Conservation (phyloP, 305 asterid genomes). For the Fraxinus angustifolia region DNA sequence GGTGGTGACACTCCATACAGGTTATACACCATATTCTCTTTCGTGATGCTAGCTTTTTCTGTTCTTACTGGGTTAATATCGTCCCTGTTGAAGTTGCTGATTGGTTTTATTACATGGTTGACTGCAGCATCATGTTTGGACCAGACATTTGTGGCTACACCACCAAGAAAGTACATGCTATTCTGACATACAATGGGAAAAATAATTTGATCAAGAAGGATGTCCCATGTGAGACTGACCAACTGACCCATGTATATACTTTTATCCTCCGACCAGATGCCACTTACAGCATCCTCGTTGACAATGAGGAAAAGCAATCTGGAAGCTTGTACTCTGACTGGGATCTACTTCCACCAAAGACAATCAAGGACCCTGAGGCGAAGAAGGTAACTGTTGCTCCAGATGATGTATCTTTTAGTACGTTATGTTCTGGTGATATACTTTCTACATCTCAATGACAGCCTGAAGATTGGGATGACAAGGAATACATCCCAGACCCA, state of each 20-base stretch:
- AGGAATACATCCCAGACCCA: conserved; percentile 85
- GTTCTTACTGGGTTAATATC: neutral
- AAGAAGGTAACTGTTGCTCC: conserved; percentile 56
- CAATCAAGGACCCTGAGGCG: conserved; percentile 92
- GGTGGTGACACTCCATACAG: conserved; percentile 98
- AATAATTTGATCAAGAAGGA: conserved; percentile 95
- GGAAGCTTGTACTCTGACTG: conserved; percentile 95
- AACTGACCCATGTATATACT: conserved; percentile 82
- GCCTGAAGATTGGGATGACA: conserved; percentile 99
- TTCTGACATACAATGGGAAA: conserved; percentile 66
- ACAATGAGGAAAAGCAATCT: conserved; percentile 81
- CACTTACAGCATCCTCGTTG: conserved; percentile 83
- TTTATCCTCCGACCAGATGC: conserved; percentile 93
- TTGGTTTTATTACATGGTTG: conserved; percentile 3
- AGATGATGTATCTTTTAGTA: neutral
- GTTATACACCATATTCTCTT: conserved; percentile 30
- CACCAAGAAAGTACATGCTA: conserved; percentile 93
- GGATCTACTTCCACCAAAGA: conserved; percentile 84
- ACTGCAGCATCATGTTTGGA: conserved; percentile 95
- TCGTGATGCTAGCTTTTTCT: neutral
- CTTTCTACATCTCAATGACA: conserved; percentile 28
- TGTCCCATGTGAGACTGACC: conserved; percentile 96
- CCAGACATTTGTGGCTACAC: conserved; percentile 94
- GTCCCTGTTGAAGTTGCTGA: conserved; percentile 21
- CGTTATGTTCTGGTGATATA: neutral